Conservation (phyloP, 352 stramenopile species). For the Aphanomyces stellatus region DNA sequence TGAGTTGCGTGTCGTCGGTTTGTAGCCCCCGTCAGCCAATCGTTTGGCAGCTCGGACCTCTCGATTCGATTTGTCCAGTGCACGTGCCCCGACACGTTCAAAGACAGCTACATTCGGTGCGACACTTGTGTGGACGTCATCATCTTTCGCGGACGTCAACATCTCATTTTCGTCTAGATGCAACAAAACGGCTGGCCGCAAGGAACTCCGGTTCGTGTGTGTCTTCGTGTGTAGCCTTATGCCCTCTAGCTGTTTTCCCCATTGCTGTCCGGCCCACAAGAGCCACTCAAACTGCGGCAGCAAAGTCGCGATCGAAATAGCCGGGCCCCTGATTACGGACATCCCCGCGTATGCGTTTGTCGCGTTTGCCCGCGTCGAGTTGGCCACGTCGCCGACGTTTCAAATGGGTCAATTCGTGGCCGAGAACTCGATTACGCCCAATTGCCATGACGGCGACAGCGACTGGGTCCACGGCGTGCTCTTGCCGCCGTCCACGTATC, state of each 20-base stretch:
- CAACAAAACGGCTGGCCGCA: constrained; percentile 9
- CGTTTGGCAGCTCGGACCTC: too few species aligned
- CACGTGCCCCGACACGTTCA: too few species aligned
- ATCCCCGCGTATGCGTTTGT: neutral
- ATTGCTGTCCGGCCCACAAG: constrained; percentile 9
- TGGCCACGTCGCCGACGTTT: neutral
- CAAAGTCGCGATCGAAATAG: neutral
- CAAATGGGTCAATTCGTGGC: too few species aligned
- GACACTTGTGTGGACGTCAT: neutral
- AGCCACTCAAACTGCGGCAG: neutral
- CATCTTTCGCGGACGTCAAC: neutral
- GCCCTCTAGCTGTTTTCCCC: constrained; percentile 4
- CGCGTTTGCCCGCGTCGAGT: constrained; percentile 7
- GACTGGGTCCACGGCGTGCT: too few species aligned
- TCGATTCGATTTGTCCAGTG: too few species aligned
- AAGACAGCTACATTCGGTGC: constrained; percentile 10
- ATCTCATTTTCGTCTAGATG: neutral
- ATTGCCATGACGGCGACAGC: too few species aligned
- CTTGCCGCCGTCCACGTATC: too few species aligned
- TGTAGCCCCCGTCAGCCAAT: too few species aligned
- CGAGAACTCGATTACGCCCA: too few species aligned
- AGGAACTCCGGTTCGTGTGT: neutral
- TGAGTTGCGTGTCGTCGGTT: too few species aligned
- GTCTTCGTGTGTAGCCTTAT: neutral
- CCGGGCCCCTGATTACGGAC: neutral